Evolutionary conservation across 441 rosid species (phyloP).

Genomic region (Biscutella laevigata): DNA sequence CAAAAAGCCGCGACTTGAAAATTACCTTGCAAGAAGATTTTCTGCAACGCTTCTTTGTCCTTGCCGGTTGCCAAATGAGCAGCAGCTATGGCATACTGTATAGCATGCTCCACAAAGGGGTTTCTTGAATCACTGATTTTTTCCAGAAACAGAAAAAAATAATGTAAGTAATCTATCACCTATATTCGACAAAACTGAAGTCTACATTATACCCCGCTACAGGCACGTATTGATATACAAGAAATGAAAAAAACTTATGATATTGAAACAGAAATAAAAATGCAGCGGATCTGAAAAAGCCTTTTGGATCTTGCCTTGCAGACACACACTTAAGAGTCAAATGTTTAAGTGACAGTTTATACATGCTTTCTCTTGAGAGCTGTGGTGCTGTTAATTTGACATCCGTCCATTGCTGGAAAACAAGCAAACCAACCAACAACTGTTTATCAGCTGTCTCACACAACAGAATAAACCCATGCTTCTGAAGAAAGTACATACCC

Average conservation of each 20-base stretch:
- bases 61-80: conserved; percentile 45
- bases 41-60: conserved; percentile 46
- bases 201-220: not conserved
- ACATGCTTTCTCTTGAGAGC: conserved; percentile 75
- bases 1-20: conserved; percentile 9
- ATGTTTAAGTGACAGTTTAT: conserved; percentile 60
- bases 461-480: not conserved
- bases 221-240: not conserved
- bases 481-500: conserved; percentile 41
- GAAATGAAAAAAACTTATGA: not conserved
- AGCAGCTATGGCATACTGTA: conserved; percentile 78
- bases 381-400: conserved; percentile 90
- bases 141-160: not conserved
- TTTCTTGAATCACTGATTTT: conserved; percentile 66
- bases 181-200: not conserved
- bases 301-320: conserved; percentile 47
- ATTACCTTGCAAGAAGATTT: conserved; percentile 74
- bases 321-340: conserved; percentile 55
- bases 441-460: not conserved
- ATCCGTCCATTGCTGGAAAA: conserved; percentile 66
- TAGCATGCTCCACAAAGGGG: conserved; percentile 82
- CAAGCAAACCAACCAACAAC: conserved; percentile 6
- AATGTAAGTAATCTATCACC: conserved; percentile 9
- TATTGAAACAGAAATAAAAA: not conserved
- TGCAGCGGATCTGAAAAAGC: conserved; percentile 1